A percentile compares a stretch with the other conserved stretches of the same genome.
These are phyloP conservation scores for Brassica incana DNA, from an alignment of 345 rosid species.

Conservation along the genomic window DNA sequence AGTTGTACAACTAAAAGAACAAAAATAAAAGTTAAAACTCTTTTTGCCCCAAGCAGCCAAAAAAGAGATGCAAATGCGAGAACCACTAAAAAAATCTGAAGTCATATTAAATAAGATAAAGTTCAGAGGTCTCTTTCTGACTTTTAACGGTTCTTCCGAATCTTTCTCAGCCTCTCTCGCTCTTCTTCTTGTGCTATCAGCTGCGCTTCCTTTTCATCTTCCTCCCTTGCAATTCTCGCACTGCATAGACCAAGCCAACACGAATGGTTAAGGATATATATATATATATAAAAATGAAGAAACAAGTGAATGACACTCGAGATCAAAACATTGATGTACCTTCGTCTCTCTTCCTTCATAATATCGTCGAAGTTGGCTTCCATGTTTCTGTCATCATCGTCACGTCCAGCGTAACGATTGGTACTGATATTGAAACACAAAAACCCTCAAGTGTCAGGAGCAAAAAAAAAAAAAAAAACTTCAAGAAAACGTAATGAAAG, in stretches of 20 bases:
- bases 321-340: constrained; percentile 49
- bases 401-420: constrained; percentile 31
- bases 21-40: background rate
- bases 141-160: constrained; percentile 48
- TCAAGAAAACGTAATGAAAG: background rate
- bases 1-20: constrained; percentile 26
- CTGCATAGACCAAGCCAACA: constrained; percentile 42
- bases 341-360: constrained; percentile 65
- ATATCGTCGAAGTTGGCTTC: constrained; percentile 86
- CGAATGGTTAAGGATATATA: background rate
- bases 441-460: background rate
- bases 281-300: background rate
- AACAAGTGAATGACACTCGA: background rate
- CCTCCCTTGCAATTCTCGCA: constrained; percentile 60
- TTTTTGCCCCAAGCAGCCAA: constrained; percentile 14
- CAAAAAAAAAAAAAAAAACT: background rate
- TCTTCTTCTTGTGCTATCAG: constrained; percentile 72
- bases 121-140: constrained; percentile 2
- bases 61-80: constrained; percentile 19
- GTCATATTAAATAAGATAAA: constrained; percentile 5
- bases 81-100: background rate
- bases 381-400: constrained; percentile 71
- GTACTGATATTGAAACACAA: constrained; percentile 15
- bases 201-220: constrained; percentile 68
- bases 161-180: constrained; percentile 37